A percentile compares a stretch with the other conserved stretches of the same genome.
phyloP scores from a whole-genome alignment of 768 basidiomycete species.

The Amanita thiersii region DNA sequence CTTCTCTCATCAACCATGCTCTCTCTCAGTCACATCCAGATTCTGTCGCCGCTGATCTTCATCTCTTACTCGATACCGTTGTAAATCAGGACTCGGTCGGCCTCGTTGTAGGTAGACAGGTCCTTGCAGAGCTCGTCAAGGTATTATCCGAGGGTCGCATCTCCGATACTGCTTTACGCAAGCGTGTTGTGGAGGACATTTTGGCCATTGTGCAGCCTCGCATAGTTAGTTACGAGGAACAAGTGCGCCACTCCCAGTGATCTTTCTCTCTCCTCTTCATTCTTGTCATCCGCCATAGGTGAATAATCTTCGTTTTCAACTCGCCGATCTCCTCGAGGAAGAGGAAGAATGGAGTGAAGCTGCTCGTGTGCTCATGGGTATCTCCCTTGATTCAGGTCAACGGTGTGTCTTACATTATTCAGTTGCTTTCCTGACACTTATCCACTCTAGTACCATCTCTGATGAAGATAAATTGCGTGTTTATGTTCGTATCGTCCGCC shows the following conservation, averaged over 20 bases:
- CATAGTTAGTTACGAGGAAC: constrained; percentile 91
- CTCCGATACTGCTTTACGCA: constrained; percentile 48
- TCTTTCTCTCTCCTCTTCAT: constrained; percentile 2
- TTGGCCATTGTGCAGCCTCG: constrained; percentile 65
- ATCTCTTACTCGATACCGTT: constrained; percentile 68
- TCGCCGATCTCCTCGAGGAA: constrained; percentile 82
- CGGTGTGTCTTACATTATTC: constrained; percentile 40
- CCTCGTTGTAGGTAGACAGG: constrained; percentile 83
- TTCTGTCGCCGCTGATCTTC: constrained; percentile 47
- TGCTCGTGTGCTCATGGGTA: constrained; percentile 85
- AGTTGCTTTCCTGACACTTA: constrained; percentile 5
- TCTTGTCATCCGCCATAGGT: constrained; percentile 38
- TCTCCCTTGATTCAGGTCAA: constrained; percentile 84
- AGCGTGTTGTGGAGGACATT: constrained; percentile 70
- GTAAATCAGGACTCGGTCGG: constrained; percentile 77
- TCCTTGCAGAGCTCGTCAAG: constrained; percentile 79
- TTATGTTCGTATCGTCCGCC: constrained; percentile 90
- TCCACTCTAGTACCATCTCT: constrained; percentile 43
- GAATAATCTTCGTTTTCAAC: constrained; percentile 74
- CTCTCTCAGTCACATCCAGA: constrained; percentile 42
- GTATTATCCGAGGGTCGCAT: constrained; percentile 49
- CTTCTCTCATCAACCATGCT: constrained; percentile 59
- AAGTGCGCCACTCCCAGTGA: constrained; percentile 42
- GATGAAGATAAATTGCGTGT: constrained; percentile 86
- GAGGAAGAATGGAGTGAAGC: constrained; percentile 95